Evolutionary conservation across 1,284 basidiomycete species (phyloP).

Genomic region (Phylloboletellus chloephorus): DNA sequence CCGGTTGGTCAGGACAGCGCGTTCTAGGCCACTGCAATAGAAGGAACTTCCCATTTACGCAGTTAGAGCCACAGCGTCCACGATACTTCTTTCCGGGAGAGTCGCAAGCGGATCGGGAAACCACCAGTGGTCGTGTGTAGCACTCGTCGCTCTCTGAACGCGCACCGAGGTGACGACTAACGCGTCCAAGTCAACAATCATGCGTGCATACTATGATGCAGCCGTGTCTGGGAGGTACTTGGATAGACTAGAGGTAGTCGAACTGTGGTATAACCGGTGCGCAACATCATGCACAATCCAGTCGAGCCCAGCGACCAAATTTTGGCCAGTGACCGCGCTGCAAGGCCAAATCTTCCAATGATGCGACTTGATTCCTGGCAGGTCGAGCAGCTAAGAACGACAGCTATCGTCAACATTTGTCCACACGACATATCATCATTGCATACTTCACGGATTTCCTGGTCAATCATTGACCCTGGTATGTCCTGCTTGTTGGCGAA

Average conservation of each 20-base stretch:
- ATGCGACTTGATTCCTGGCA: slow-evolving; percentile 77
- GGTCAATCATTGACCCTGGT: slow-evolving; percentile 74
- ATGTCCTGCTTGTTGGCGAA: slow-evolving; percentile 99
- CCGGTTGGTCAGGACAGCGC: slow-evolving; percentile 14
- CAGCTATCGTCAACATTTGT: slow-evolving; percentile 10
- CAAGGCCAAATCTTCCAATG: slow-evolving; percentile 90
- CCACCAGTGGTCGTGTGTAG: not conserved
- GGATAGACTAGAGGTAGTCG: slow-evolving; percentile 16
- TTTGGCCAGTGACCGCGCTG: slow-evolving; percentile 86
- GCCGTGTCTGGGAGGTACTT: slow-evolving; percentile 1
- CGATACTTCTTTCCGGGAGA: slow-evolving; percentile 9
- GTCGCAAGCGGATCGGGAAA: slow-evolving; percentile 9
- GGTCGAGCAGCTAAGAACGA: slow-evolving; percentile 61
- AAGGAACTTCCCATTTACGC: no score
- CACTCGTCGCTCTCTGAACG: no score
- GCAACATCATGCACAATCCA: slow-evolving; percentile 95
- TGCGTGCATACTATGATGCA: slow-evolving; percentile 3
- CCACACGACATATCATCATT: slow-evolving; percentile 8
- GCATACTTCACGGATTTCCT: slow-evolving; percentile 80
- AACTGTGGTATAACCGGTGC: slow-evolving; percentile 65
- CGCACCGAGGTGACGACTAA: slow-evolving; percentile 6
- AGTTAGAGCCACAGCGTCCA: no score
- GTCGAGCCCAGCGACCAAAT: slow-evolving; percentile 81
- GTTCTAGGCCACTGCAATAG: no score
- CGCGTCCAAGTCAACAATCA: slow-evolving; percentile 6